phyloP scores from a whole-genome alignment of 2,329 filamentous ascomycete species.

The Cladophialophora yegresii region DNA sequence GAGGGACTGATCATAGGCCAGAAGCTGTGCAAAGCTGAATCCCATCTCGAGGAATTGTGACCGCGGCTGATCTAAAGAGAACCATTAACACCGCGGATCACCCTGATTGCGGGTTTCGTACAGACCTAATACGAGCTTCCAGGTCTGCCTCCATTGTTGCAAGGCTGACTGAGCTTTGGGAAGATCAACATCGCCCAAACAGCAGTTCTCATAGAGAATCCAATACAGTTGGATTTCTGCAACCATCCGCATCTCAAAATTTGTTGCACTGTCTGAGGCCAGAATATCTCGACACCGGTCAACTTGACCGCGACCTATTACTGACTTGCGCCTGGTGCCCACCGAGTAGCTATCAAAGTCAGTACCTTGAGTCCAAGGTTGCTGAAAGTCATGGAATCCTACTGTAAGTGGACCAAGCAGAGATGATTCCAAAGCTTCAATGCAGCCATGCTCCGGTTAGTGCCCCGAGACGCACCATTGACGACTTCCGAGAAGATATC shows the following conservation, averaged over 20 bases:
- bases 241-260: constrained; percentile 52
- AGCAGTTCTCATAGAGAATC: constrained; percentile 48
- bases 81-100: neutral
- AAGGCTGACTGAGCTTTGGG: constrained; percentile 42
- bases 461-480: constrained; percentile 29
- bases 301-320: constrained; percentile 45
- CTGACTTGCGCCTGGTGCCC: constrained; percentile 45
- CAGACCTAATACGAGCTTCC: constrained; percentile 45
- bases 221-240: constrained; percentile 51
- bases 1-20: constrained; percentile 47
- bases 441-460: constrained; percentile 37
- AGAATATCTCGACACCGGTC: constrained; percentile 45
- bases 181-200: constrained; percentile 41
- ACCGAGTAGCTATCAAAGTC: constrained; percentile 44
- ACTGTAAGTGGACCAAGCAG: constrained; percentile 50
- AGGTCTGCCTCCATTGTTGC: constrained; percentile 45
- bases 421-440: constrained; percentile 51
- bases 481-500: constrained; percentile 39
- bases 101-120: neutral
- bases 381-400: constrained; percentile 13
- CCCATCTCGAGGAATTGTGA: constrained; percentile 53
- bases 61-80: constrained; percentile 44
- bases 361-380: neutral
- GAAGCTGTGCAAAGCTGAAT: constrained; percentile 49
- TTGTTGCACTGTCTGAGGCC: constrained; percentile 45